A percentile compares a stretch with the other conserved stretches of the same genome.
Evolutionary conservation across 805 yeast genomes (phyloP).

Genomic region (Saccharomycopsis sp.): DNA sequence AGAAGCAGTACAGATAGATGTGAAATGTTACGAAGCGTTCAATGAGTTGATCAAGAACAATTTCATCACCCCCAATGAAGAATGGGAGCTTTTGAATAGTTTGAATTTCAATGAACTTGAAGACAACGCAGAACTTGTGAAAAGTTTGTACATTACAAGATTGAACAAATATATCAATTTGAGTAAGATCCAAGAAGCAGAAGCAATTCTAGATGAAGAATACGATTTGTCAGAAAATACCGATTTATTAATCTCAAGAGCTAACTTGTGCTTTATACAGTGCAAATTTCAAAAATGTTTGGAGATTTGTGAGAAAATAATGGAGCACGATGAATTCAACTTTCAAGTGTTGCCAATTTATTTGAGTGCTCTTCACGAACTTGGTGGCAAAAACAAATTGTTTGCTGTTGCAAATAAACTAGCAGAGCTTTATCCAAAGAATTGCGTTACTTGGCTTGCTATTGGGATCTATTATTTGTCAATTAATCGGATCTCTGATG

Average conservation of each 20-base stretch:
- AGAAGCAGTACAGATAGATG: slow-evolving; percentile 82
- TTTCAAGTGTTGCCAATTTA: slow-evolving; percentile 67
- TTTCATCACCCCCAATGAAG: slow-evolving; percentile 74
- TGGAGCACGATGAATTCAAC: slow-evolving; percentile 57
- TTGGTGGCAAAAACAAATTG: slow-evolving; percentile 72
- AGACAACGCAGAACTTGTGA: slow-evolving; percentile 74
- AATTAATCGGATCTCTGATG: slow-evolving; percentile 64
- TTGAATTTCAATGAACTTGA: slow-evolving; percentile 66
- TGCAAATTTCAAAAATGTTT: slow-evolving; percentile 74
- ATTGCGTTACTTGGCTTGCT: slow-evolving; percentile 83
- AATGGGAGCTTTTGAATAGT: slow-evolving; percentile 65
- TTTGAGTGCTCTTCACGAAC: slow-evolving; percentile 74
- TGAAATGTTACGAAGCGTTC: slow-evolving; percentile 89
- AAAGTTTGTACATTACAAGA: slow-evolving; percentile 63
- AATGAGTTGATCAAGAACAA: slow-evolving; percentile 65
- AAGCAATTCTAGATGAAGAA: slow-evolving; percentile 55
- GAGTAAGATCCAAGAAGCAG: slow-evolving; percentile 53
- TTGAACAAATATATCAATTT: slow-evolving; percentile 65
- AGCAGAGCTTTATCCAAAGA: slow-evolving; percentile 75
- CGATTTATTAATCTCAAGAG: slow-evolving; percentile 59
- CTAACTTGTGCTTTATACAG: slow-evolving; percentile 63
- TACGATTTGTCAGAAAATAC: slow-evolving; percentile 60
- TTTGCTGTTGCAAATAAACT: slow-evolving; percentile 75
- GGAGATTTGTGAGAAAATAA: slow-evolving; percentile 54
- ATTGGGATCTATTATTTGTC: slow-evolving; percentile 85